Evolutionary conservation across 441 rosid genomes (phyloP), one percentile per base, ranked within the genome.

Genomic region (Arabidopsis hybrid): DNA sequence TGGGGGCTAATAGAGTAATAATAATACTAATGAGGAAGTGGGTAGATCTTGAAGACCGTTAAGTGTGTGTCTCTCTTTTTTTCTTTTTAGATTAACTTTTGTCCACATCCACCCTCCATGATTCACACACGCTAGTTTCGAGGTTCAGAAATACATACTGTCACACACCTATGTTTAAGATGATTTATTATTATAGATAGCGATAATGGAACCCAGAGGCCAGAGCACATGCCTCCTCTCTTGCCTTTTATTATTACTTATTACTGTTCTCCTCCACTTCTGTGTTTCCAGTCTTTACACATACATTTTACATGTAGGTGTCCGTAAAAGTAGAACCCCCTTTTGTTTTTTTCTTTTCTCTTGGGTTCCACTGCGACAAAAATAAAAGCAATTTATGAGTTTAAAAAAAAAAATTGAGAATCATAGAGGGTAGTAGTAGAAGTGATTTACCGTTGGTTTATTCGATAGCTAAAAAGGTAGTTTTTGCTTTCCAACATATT

Each of bases 1-100:
- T 46, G 6, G 18, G 14, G 46, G 43, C 29, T 26, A 26, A 26
- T 26, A 26, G 29, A 6, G 46, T 38, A 38, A 2, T 39, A 12
- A 5, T 14, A 16, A 14, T 10, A 18, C 8, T 26, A 53, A 29
- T 53, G 67, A 8, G 39, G 0, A 38, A 21, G 64, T 32, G 74
- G 59, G 35, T 31, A 46, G 42, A 65, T 58, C 72, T 73, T 65
- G 67, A 62, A 69, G 65, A 63, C 75, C 73, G 46, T 69, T 75
- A 57, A 56, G 51, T 52, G 69, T 52, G 69, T 60, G 78, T 60
- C 78, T 74, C 63, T 14, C 55, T n/a, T 51, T 31, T 18, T 1
- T 7, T 47, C 16, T 7, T 47, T 9, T 40, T 26, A 26, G 29
- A 26, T 26, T 0, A 46, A 43, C 51, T 43, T 60, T 60, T 74